Evolutionary conservation across 179 eudicot genomes (phyloP).

Genomic region (Beta corolliflora): DNA sequence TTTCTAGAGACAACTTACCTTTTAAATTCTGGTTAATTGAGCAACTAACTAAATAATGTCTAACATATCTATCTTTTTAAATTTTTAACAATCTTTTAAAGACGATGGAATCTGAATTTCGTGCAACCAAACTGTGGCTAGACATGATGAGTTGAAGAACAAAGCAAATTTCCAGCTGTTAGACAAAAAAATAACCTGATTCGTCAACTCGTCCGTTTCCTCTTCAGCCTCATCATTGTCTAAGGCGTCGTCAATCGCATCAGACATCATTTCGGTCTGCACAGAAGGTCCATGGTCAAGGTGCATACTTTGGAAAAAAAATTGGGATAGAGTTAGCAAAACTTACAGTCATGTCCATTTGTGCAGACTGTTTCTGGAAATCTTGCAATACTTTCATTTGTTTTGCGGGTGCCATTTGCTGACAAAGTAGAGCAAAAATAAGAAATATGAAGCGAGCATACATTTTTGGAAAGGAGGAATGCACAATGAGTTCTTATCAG

Average conservation of each 20-base stretch:
- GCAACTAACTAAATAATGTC: not conserved
- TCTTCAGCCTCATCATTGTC: conserved; percentile 99
- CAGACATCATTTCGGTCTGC: conserved; percentile 99
- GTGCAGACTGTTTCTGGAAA: conserved; percentile 93
- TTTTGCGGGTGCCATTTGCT: conserved; percentile 96
- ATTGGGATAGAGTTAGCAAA: conserved; percentile 3
- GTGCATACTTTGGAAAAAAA: not conserved
- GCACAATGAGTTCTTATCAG: not conserved
- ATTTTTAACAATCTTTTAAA: not conserved
- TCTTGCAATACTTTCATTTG: conserved; percentile 77
- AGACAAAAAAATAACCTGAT: conserved; percentile 54
- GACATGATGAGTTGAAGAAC: not conserved
- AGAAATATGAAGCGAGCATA: not conserved
- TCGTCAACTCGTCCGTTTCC: conserved; percentile 91
- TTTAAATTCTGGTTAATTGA: not conserved
- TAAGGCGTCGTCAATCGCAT: conserved; percentile 84
- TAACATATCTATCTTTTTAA: not conserved
- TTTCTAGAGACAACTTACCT: not conserved
- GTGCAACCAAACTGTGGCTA: not conserved
- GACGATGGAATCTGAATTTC: not conserved
- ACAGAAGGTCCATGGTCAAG: conserved; percentile 12
- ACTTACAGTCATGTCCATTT: conserved; percentile 98
- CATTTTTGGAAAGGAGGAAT: not conserved
- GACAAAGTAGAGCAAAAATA: conserved; percentile 21
- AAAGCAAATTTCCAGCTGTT: not conserved